Evolutionary conservation across 495 filamentous ascomycete species (phyloP).

Genomic region (Astrothelium macrocarpum): DNA sequence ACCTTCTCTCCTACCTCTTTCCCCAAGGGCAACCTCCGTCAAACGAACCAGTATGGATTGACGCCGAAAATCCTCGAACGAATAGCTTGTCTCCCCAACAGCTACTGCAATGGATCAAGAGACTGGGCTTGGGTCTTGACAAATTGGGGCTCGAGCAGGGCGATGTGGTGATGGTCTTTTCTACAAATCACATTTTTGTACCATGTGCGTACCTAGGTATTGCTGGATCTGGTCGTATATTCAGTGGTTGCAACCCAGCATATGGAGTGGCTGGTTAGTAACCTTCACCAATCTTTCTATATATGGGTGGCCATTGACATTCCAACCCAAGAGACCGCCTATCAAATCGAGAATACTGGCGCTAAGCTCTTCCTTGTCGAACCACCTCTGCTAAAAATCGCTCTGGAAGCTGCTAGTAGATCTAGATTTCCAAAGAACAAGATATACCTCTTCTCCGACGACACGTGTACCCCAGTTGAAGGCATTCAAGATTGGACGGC

Average conservation of each 20-base stretch:
- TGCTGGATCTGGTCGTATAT: conserved; percentile 34
- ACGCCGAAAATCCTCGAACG: conserved; percentile 30
- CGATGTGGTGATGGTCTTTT: conserved; percentile 39
- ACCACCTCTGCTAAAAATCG: conserved; percentile 27
- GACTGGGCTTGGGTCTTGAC: conserved; percentile 36
- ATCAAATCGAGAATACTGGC: conserved; percentile 34
- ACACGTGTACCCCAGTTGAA: conserved; percentile 15
- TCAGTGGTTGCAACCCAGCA: conserved; percentile 32
- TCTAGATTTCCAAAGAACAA: conserved; percentile 32
- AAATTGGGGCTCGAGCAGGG: conserved; percentile 28
- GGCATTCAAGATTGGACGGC: conserved; percentile 43
- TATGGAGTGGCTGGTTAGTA: conserved; percentile 26
- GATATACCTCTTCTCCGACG: conserved; percentile 46
- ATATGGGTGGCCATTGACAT: neutral
- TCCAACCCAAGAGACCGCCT: conserved; percentile 19
- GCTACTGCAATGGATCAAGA: conserved; percentile 35
- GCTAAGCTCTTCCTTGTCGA: conserved; percentile 33
- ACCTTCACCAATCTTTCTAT: neutral
- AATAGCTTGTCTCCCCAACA: conserved; percentile 33
- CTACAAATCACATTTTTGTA: conserved; percentile 41
- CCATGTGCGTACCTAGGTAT: conserved; percentile 40
- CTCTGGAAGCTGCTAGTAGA: conserved; percentile 36
- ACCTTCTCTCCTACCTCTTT: conserved; percentile 39
- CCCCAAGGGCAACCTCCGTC: conserved; percentile 29
- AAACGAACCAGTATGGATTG: conserved; percentile 39